These are phyloP conservation scores for Plasmodium gaboni DNA, from an alignment of 169 alveolate genomes.

Conservation along the genomic window DNA sequence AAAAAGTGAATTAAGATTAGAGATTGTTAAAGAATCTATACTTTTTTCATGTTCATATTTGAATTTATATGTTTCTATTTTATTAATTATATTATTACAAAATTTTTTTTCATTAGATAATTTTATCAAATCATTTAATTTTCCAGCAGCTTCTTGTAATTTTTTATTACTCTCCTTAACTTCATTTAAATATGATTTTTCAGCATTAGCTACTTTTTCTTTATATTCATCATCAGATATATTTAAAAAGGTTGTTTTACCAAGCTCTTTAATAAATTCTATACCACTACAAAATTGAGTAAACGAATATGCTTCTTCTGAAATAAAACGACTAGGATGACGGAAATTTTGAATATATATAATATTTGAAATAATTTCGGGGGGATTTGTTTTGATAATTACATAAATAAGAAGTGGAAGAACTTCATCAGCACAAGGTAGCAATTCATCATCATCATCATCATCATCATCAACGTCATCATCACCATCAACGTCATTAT, in stretches of 20 bases:
- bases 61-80: constrained; percentile 35
- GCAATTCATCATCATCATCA: constrained; percentile 27
- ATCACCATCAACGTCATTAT: neutral
- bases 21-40: constrained; percentile 25
- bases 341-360: constrained; percentile 87
- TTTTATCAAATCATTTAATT: constrained; percentile 53
- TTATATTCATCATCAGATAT: constrained; percentile 76
- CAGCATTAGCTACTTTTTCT: constrained; percentile 59
- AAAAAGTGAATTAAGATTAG: constrained; percentile 26
- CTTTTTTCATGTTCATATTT: constrained; percentile 25
- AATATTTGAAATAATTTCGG: constrained; percentile 85
- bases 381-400: constrained; percentile 88
- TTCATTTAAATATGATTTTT: constrained; percentile 51
- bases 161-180: constrained; percentile 71
- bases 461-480: neutral
- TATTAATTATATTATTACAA: constrained; percentile 21
- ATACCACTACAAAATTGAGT: constrained; percentile 90
- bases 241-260: constrained; percentile 71
- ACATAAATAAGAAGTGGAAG: constrained; percentile 88
- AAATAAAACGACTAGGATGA: constrained; percentile 85
- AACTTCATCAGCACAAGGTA: constrained; percentile 90
- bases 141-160: constrained; percentile 72
- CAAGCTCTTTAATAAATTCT: constrained; percentile 80
- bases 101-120: constrained; percentile 43
- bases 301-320: constrained; percentile 90